These are phyloP conservation scores for Trichodelitschia bisporula DNA, from an alignment of 495 filamentous ascomycete species.

Conservation along the genomic window DNA sequence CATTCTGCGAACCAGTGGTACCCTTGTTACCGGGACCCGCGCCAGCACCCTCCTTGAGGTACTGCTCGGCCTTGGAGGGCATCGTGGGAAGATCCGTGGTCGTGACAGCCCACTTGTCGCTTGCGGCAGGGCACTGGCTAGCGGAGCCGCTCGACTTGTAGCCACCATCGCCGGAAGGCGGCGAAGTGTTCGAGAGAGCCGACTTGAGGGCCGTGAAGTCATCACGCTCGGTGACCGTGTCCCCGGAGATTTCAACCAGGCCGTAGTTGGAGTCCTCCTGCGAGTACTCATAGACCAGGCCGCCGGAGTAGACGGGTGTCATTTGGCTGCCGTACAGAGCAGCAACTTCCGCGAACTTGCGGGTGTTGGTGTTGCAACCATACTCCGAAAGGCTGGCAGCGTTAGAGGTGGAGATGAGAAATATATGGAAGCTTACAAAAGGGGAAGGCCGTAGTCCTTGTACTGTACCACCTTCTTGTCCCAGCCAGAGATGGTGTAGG, in stretches of 20 bases:
- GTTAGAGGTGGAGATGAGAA: slow-evolving; percentile 3
- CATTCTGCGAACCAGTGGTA: slow-evolving; percentile 41
- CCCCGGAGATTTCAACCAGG: slow-evolving; percentile 41
- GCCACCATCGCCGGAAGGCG: slow-evolving; percentile 51
- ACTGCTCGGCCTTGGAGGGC: slow-evolving; percentile 38
- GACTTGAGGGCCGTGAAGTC: slow-evolving; percentile 45
- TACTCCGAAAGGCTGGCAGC: slow-evolving; percentile 57
- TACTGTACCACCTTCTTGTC: slow-evolving; percentile 79
- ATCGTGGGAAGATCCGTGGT: slow-evolving; percentile 47
- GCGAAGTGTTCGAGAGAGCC: slow-evolving; percentile 33
- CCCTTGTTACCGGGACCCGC: slow-evolving; percentile 40
- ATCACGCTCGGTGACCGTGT: slow-evolving; percentile 24
- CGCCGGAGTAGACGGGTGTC: slow-evolving; percentile 83
- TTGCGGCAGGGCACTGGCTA: slow-evolving; percentile 41
- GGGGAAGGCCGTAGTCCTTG: slow-evolving; percentile 68
- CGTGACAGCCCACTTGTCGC: slow-evolving; percentile 50
- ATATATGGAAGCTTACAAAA: slow-evolving; percentile 31
- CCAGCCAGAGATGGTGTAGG: slow-evolving; percentile 60
- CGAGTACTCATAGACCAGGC: slow-evolving; percentile 88
- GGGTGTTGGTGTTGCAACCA: slow-evolving; percentile 61
- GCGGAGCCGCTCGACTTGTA: slow-evolving; percentile 43
- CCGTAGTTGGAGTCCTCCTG: slow-evolving; percentile 56
- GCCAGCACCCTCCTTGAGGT: slow-evolving; percentile 46
- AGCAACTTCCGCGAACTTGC: slow-evolving; percentile 56
- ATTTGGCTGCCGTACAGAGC: slow-evolving; percentile 66